phyloP scores from a whole-genome alignment of 2,329 filamentous ascomycete species.

The Thyridium curvatum region DNA sequence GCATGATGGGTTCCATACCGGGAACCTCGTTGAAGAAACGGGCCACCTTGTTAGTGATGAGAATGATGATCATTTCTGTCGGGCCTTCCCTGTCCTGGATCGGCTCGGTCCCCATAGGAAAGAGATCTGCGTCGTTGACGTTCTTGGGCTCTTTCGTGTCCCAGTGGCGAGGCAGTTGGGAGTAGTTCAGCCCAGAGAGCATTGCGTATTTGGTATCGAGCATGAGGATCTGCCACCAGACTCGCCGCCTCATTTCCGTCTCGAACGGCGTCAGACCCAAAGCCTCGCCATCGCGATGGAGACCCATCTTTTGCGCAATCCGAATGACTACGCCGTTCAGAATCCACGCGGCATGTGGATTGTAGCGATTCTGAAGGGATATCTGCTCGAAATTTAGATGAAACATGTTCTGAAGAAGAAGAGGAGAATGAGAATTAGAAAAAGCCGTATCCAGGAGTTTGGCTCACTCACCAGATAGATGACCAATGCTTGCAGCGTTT shows the following conservation, averaged over 20 bases:
- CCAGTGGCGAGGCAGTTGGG: slow-evolving; percentile 44
- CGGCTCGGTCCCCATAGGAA: slow-evolving; percentile 44
- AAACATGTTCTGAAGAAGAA: slow-evolving; percentile 7
- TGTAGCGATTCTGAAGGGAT: slow-evolving; percentile 51
- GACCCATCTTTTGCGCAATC: slow-evolving; percentile 61
- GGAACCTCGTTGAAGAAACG: slow-evolving; percentile 41
- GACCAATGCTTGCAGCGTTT: slow-evolving; percentile 51
- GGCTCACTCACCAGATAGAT: slow-evolving; percentile 45
- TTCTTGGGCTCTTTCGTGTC: slow-evolving; percentile 51
- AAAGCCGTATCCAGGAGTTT: too few relatives aligned
- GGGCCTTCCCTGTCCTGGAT: slow-evolving; percentile 47
- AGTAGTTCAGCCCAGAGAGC: slow-evolving; percentile 49
- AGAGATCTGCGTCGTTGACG: slow-evolving; percentile 53
- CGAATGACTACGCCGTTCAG: slow-evolving; percentile 55
- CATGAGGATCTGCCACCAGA: slow-evolving; percentile 61
- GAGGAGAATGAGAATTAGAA: neutral
- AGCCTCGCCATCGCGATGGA: slow-evolving; percentile 54
- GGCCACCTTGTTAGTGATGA: slow-evolving; percentile 43
- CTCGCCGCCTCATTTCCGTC: slow-evolving; percentile 58
- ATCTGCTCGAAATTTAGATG: slow-evolving; percentile 27
- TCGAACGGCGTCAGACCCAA: slow-evolving; percentile 56
- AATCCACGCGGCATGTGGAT: slow-evolving; percentile 54
- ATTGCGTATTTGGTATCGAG: slow-evolving; percentile 52
- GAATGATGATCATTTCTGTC: slow-evolving; percentile 54
- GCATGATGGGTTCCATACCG: slow-evolving; percentile 41